Base-by-base conservation (phyloP, 305 asterid species). In the Fraxinus latifolia region DNA sequence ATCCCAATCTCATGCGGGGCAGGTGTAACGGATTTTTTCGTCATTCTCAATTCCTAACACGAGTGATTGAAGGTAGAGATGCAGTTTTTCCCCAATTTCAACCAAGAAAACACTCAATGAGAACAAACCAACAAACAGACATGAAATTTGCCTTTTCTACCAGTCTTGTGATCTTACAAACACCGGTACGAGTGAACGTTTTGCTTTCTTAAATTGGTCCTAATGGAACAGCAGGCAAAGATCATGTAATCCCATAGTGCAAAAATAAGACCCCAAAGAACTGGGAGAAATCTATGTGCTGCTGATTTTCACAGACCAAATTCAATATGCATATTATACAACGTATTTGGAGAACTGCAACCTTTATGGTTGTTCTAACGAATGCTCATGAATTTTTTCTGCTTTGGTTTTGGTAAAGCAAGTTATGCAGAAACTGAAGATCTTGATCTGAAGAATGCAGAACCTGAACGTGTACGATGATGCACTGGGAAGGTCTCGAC, bases 401-500 rank as follows among this genome's bases (percentile, higher is more conserved):
- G 3, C 74, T 62, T 37, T 81, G 88, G 14, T 84, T 84, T 77
- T 67, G 3, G 76, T 34, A 47, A 32, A 1, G 65, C 7, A 9
- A 23, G n/a, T 65, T 65, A 27, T 0, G 53, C 65, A 6, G 86
- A 83, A 39, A 65, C 77, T 27, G 90, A 86, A 14, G 90, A 86
- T 15, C 83, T 83, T 9, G 90, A 82, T 36, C 85, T 83, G 71
- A 73, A 14, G 70, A 82, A 85, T 15, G 42, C 25, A 11, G 80
- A 34, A 70, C 77, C 87, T 1, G 84, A 80, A 50, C 1, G 58
- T 0, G 82, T 37, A 42, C 84, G 78, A 2, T 39, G 42, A 21
- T 32, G 31, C n/a, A 53, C 5, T 0, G 79, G 5, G 15, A 84
- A n/a, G 12, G 53, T 86, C 80, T 89, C 90, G 3, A 91, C 95